Evolutionary conservation across 2,329 filamentous ascomycete species (phyloP), one percentile per base, ranked within the genome.

Genomic region (Metarhizium brunneum): DNA sequence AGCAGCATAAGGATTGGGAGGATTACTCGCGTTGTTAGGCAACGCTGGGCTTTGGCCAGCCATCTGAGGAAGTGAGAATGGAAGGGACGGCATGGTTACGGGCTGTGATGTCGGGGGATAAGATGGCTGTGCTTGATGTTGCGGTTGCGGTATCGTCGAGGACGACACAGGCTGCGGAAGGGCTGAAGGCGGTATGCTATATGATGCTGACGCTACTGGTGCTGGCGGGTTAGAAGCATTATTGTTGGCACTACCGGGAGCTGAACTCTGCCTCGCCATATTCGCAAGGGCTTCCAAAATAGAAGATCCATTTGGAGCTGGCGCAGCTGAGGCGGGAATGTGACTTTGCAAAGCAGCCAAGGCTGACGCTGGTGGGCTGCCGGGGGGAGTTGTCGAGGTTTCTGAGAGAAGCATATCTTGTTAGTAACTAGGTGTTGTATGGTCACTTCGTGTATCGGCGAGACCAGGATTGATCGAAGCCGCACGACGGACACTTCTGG

Each of bases 241-340:
- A 53, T 77, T 71, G 53, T 75, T 70, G 54, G 40, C 20, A 49
- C 51, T 18, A 18, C 50, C 50, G 35, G 56, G 47, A 49, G 76
- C 70, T 25, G 75, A 74, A 42, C 77, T 81, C 69, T 90, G 86
- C 61, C 88, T 86, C 43, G 88, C 87, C 73, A 94, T 87, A 66
- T 88, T 89, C 60, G 88, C 87, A 60, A 94, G 79, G 48, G 87
- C 87, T 68, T 88, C 87, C 71, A 92, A 78, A 63, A 94, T 91
- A 61, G 84, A 86, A 58, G 75, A 71, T 59, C 76, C 71, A 55
- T 68, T 72, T 47, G 76, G 78, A 59, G 66, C 62, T 7, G 69
- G 66, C 29, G 78, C 73, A 38, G 75, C 65, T 53, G 69, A 69
- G 54, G 73, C 62, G 45, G 65, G 65, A 54, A 65, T 64, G 30